These are phyloP conservation scores for Colletotrichum navitas DNA, from an alignment of 2,329 filamentous ascomycete genomes.

Conservation along the genomic window DNA sequence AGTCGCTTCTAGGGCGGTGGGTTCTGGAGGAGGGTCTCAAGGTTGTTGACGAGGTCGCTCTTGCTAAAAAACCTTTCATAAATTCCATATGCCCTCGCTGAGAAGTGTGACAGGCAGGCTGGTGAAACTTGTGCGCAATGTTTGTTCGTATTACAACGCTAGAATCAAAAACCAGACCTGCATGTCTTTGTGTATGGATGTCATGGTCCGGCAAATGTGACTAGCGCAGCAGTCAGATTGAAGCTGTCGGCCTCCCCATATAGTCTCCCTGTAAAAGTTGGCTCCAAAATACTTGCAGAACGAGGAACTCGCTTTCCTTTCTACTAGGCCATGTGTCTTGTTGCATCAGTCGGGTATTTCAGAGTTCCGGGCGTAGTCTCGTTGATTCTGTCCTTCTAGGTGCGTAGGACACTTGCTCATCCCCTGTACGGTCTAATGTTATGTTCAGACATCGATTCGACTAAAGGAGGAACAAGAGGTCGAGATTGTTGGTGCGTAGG, in stretches of 20 bases:
- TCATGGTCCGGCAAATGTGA: slow-evolving; percentile 37
- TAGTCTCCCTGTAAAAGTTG: neutral
- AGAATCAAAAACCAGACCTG: neutral
- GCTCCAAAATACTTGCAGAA: neutral
- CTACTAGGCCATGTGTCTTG: neutral
- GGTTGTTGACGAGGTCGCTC: neutral
- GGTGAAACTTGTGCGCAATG: neutral
- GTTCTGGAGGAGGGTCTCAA: neutral
- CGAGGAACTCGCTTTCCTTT: neutral
- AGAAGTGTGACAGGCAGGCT: neutral
- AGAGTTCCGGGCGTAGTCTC: neutral
- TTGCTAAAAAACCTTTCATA: neutral
- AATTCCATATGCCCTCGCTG: neutral
- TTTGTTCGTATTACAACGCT: neutral
- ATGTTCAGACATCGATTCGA: neutral
- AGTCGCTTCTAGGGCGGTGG: neutral
- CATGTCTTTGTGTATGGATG: neutral
- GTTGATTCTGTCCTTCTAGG: neutral
- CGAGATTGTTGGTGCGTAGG: neutral
- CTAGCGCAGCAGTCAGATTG: slow-evolving; percentile 31
- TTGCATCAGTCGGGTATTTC: neutral
- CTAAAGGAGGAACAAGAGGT: neutral
- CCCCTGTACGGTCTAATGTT: neutral
- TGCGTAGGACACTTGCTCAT: neutral
- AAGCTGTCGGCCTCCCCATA: slow-evolving; percentile 19